These are phyloP conservation scores for Pyrenochaeta sp. DNA, from an alignment of 2,329 filamentous ascomycete genomes.

Conservation along the genomic window DNA sequence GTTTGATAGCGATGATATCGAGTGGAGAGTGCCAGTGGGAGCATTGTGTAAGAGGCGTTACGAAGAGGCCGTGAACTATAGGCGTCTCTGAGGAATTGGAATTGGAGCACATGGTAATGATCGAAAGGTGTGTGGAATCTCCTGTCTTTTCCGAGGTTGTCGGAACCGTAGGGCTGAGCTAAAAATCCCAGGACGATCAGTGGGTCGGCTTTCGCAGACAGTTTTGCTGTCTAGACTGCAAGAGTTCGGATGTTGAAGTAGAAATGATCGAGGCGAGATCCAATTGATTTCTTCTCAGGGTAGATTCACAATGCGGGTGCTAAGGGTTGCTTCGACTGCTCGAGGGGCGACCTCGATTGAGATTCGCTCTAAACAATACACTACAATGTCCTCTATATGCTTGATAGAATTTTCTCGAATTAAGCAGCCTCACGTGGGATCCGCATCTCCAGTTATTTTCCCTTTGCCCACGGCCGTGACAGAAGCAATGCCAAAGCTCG, in stretches of 20 bases:
- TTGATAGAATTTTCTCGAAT: constrained; percentile 9
- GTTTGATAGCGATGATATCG: constrained; percentile 50
- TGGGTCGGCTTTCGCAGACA: constrained; percentile 9
- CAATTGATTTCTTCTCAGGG: neutral
- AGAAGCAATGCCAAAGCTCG: constrained; percentile 39
- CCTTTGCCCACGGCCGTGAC: constrained; percentile 31
- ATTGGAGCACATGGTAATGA: constrained; percentile 15
- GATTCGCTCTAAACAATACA: neutral
- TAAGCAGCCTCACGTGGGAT: constrained; percentile 21
- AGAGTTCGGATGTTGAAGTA: neutral
- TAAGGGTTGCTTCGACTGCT: neutral
- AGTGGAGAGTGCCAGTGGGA: constrained; percentile 42
- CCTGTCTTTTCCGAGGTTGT: constrained; percentile 2
- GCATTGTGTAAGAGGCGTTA: constrained; percentile 45
- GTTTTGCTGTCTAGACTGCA: neutral
- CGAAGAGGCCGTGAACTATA: constrained; percentile 34
- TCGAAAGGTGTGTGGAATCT: neutral
- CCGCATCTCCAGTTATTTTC: constrained; percentile 37
- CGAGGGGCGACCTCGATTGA: neutral
- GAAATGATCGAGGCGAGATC: neutral
- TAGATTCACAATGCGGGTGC: neutral
- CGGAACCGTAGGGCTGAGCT: constrained; percentile 29
- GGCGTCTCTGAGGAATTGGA: constrained; percentile 3
- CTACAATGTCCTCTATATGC: neutral
- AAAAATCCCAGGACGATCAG: constrained; percentile 20